Evolutionary conservation across 1,284 basidiomycete species (phyloP).

Genomic region (Coniferiporia sulphurascens): DNA sequence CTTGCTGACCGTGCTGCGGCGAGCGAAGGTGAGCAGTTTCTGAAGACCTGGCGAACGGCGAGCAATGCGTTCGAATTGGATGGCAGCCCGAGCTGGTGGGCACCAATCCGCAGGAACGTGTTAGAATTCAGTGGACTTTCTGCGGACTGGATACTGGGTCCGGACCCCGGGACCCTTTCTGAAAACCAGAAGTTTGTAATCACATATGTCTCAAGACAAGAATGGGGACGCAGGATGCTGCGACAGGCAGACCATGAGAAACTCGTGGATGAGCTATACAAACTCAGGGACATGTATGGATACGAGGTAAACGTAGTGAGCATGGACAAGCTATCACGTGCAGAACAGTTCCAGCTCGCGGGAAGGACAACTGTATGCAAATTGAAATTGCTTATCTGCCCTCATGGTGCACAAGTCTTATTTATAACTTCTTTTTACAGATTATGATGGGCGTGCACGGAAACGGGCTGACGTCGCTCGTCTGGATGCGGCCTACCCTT

Average conservation of each 20-base stretch:
- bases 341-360: constrained; percentile 74
- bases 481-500: constrained; percentile 81
- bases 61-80: constrained; percentile 68
- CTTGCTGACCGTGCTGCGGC: constrained; percentile 80
- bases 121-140: constrained; percentile 63
- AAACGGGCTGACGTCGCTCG: constrained; percentile 74
- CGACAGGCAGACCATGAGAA: constrained; percentile 59
- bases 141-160: constrained; percentile 32
- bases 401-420: neutral
- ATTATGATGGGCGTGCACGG: constrained; percentile 88
- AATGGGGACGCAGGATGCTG: constrained; percentile 75
- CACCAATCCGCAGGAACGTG: constrained; percentile 66
- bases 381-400: neutral
- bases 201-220: constrained; percentile 83
- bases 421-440: constrained; percentile 37
- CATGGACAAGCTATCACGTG: constrained; percentile 73
- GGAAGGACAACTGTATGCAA: constrained; percentile 71
- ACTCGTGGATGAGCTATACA: constrained; percentile 58
- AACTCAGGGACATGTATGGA: constrained; percentile 63
- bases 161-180: constrained; percentile 6
- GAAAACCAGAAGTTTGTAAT: constrained; percentile 52
- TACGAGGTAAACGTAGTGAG: constrained; percentile 83
- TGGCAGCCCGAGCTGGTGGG: constrained; percentile 79
- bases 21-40: constrained; percentile 64
- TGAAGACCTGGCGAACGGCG: constrained; percentile 69